Evolutionary conservation across 495 filamentous ascomycete species (phyloP), one percentile per base, ranked within the genome.

Genomic region (Acidiella bohemica): DNA sequence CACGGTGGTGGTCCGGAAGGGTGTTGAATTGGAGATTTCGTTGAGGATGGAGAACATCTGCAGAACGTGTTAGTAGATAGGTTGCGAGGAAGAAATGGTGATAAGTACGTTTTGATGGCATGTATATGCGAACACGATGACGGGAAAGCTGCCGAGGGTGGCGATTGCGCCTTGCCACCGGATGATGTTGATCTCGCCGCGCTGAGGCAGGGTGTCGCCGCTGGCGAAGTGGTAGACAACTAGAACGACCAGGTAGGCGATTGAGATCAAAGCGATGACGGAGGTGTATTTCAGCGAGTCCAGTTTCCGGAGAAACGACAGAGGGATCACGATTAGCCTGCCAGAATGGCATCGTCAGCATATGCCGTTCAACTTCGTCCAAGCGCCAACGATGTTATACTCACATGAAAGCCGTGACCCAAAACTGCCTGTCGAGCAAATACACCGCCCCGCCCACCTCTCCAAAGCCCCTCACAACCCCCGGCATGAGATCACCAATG

Each of bases 1-100:
- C 19, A 97, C 88, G 18, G 64, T 66, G 2, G 86, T 82, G 5
- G 88, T 81, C 40, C 81, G 81, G 48, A 68, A 75, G 21, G 83
- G 84, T 12, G 81, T 82, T 55, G 85, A 86, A 58, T 93, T 78
- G 37, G 67, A 61, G 50, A 96, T 87, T 64, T 97, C 92, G 49
- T 97, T 97, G 22, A 97, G 62, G 46, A 97, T 88, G 0, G 92
- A 93, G 55, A 97, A 97, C 90, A 97, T 97, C 86, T 93, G 50
- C 20, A 32, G 16, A 29, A 19, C 7, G 13, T 12, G 13, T 9
- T 34, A 17, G 18, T 19, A 34, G 32, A 14, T 11, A 34, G 11
- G 5, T 16, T 18, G 12, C 32, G 10, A 18, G 11, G 3, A 2
- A 12, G 3, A 6, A 14, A 18, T 9, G 18, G 3, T 19, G 20